These are phyloP conservation scores for Candida glucosophila DNA, from an alignment of 1,139 yeast species.

Conservation along the genomic window DNA sequence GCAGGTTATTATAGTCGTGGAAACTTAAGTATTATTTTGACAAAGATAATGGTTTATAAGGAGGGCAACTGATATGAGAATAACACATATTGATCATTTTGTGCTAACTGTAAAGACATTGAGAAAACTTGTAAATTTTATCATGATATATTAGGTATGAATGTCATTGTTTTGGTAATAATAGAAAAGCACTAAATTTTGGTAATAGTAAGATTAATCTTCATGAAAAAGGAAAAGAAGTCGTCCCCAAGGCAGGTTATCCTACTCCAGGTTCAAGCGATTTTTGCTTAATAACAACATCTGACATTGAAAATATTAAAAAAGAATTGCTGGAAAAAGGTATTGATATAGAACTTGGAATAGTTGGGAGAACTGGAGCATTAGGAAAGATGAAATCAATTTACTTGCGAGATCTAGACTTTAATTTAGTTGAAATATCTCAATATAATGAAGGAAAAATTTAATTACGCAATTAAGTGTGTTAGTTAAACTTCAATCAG, in stretches of 20 bases:
- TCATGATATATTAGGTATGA: too few species aligned
- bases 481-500: too few species aligned
- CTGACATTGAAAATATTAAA: constrained; percentile 2
- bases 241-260: constrained; percentile 3
- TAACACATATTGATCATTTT: too few species aligned
- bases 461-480: too few species aligned
- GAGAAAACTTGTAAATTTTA: too few species aligned
- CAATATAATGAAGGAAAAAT: too few species aligned
- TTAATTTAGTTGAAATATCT: constrained; percentile 5
- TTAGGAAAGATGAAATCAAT: constrained; percentile 3
- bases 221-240: constrained; percentile 4
- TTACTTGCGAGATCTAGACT: constrained; percentile 5
- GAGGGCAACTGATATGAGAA: too few species aligned
- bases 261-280: constrained; percentile 5
- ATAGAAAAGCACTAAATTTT: constrained; percentile 4
- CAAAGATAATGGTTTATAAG: too few species aligned
- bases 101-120: too few species aligned
- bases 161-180: too few species aligned
- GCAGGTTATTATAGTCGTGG: too few species aligned
- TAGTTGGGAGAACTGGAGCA: constrained; percentile 4
- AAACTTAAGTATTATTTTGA: too few species aligned
- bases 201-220: constrained; percentile 4
- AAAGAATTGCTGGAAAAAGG: not conserved
- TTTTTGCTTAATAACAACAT: constrained; percentile 4
- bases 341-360: constrained; percentile 2